Conservation (phyloP, 129 eudicot genomes). For the Helichrysum umbraculigerum region DNA sequence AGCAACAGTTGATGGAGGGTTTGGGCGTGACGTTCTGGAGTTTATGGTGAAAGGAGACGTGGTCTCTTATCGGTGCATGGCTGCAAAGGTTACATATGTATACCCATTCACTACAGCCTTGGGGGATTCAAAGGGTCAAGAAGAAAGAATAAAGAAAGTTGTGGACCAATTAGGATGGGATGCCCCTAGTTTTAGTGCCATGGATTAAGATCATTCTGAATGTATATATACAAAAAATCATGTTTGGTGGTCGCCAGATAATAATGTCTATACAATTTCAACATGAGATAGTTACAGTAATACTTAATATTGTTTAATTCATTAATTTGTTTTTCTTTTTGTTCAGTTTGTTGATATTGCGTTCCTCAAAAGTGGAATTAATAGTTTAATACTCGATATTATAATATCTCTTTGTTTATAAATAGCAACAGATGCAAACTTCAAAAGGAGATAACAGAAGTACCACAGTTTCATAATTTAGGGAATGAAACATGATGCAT, state of each 20-base stretch:
- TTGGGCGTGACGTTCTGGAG: slow-evolving; percentile 85
- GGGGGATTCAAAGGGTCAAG: slow-evolving; percentile 95
- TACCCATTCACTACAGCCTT: slow-evolving; percentile 95
- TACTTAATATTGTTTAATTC: not conserved
- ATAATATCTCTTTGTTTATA: no score
- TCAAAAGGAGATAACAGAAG: no score
- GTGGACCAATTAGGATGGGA: slow-evolving; percentile 79
- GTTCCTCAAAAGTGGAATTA: no score
- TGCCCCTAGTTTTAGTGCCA: slow-evolving; percentile 78
- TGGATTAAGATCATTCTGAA: slow-evolving; percentile 48
- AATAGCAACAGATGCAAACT: no score
- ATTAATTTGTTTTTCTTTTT: no score
- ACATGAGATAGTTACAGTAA: not conserved
- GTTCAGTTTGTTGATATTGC: not conserved
- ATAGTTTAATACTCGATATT: no score
- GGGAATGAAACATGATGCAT: no score
- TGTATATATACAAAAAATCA: slow-evolving; percentile 14
- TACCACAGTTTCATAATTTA: no score
- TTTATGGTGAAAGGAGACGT: slow-evolving; percentile 76
- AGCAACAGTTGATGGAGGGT: slow-evolving; percentile 90
- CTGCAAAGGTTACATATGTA: slow-evolving; percentile 79
- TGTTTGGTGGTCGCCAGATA: slow-evolving; percentile 8
- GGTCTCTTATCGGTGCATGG: slow-evolving; percentile 88
- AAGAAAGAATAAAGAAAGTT: slow-evolving; percentile 77
- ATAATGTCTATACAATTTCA: not conserved